Percentiles rank a stretch among this genome's conserved stretches.
Conservation (phyloP, 75 land plant species). For the Gnetum montanum region DNA sequence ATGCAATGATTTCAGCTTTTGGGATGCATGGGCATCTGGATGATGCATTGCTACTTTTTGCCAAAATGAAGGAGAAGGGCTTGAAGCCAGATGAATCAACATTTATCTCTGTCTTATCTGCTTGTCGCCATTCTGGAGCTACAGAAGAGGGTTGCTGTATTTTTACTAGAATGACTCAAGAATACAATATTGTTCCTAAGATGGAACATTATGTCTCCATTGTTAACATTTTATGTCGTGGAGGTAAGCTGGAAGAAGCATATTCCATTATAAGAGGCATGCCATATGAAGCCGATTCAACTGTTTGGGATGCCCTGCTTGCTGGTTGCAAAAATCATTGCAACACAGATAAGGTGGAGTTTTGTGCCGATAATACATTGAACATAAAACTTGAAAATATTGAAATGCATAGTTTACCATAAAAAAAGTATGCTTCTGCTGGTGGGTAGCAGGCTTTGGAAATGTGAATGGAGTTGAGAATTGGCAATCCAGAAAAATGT, state of each 20-base stretch:
- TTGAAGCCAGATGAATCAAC: constrained; percentile 9
- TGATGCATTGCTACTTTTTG: constrained; percentile 4
- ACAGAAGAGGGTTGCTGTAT: constrained; percentile 9
- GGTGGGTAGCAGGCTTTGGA: constrained; percentile 4
- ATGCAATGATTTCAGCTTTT: constrained; percentile 12
- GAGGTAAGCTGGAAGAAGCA: constrained; percentile 12
- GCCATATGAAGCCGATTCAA: constrained; percentile 15
- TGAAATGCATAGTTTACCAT: constrained; percentile 5
- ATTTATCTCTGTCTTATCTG: constrained; percentile 2
- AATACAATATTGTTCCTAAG: constrained; percentile 6
- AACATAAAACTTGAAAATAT: constrained; percentile 3
- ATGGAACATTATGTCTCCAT: constrained; percentile 18
- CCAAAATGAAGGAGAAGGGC: constrained; percentile 7
- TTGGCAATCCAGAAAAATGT: no score
- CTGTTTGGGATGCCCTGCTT: constrained; percentile 12
- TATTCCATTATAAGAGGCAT: constrained; percentile 4
- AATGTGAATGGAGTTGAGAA: background rate
- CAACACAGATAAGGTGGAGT: constrained; percentile 2
- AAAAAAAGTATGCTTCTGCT: constrained; percentile 11
- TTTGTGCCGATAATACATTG: constrained; percentile 1
- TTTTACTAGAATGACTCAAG: constrained; percentile 8
- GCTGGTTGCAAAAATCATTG: constrained; percentile 14
- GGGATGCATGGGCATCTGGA: constrained; percentile 10
- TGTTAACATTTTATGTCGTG: constrained; percentile 21
- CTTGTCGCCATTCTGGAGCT: constrained; percentile 10